Base-by-base conservation (phyloP, 2,329 filamentous ascomycete species). In the Rhinocladiella similis region DNA sequence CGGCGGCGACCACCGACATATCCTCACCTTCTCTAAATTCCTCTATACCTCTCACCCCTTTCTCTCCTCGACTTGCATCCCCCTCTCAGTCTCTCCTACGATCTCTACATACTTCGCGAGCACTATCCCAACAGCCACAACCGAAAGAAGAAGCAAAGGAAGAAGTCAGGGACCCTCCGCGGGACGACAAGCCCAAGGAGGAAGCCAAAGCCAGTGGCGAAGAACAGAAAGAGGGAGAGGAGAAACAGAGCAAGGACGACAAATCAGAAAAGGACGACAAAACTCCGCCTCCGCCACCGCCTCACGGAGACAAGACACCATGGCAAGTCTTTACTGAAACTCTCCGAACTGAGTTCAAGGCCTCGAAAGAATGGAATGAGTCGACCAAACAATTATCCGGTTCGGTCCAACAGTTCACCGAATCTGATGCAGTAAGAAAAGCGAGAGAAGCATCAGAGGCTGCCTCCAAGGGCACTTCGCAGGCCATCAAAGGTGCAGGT, bases 321-420 rank as follows among this genome's bases (percentile, higher is more conserved):
- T 97, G 94, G 92, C 91, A 97, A 72, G 94, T 99, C 29, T 99
- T 99, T 78, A 90, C 90, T 69, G 94, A 99, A 70, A 99, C 94
- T n/a, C 84, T 99, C 75, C 85, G 90, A 72, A 83, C 81, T 55
- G 94, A 99, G 75, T 96, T 99, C 77, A 91, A 97, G 74, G 89
- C 91, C 50, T 97, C 92, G 14, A 96, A 97, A 71, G 94, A 99
- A 73, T 99, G 94, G 94, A 96, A 99, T 69, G 94, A 99, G 70
- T 96, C 91, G 42, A 99, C 93, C 41, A 97, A 99, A 78, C 90
- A 94, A 64, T 83, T 99, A 41, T 89, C 90, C 16, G 90, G 90
- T 47, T 90, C 89, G 5, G 91, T 93, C 16, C 88, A 96, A 69
- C 87, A 97, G 68, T 94, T 99, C 70, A 87, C 87, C 29, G 93